These are phyloP conservation scores for Fusarium vanettenii DNA, from an alignment of 2,329 filamentous ascomycete genomes.

Conservation along the genomic window DNA sequence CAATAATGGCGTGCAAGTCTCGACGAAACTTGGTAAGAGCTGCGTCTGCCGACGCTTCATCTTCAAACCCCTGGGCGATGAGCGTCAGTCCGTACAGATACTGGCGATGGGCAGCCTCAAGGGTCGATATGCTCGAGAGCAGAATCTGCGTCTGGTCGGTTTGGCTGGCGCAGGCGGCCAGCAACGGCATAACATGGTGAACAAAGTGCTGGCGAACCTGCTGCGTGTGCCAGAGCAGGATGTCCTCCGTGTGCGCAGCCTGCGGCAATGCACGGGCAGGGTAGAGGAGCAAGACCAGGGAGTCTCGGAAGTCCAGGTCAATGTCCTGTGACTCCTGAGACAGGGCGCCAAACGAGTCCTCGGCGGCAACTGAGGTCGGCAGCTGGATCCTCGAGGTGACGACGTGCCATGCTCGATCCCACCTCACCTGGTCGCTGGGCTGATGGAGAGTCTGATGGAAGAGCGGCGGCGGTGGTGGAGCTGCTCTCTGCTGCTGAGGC, in stretches of 20 bases:
- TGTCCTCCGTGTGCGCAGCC: conserved; percentile 65
- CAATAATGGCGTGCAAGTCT: conserved; percentile 73
- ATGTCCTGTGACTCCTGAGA: conserved; percentile 56
- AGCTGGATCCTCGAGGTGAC: conserved; percentile 69
- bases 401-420: conserved; percentile 71
- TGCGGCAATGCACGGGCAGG: conserved; percentile 59
- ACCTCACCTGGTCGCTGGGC: conserved; percentile 64
- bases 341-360: conserved; percentile 65
- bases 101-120: conserved; percentile 69
- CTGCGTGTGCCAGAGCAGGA: conserved; percentile 70
- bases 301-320: conserved; percentile 61
- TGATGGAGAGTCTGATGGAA: conserved; percentile 39
- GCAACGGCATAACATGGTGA: conserved; percentile 67
- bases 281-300: conserved; percentile 65
- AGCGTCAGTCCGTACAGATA: conserved; percentile 67
- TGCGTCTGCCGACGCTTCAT: conserved; percentile 49
- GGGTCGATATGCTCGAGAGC: conserved; percentile 64
- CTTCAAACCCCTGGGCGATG: conserved; percentile 60
- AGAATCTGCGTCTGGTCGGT: conserved; percentile 60
- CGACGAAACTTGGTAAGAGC: conserved; percentile 64
- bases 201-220: conserved; percentile 72
- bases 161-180: conserved; percentile 60
- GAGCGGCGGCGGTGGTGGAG: conserved; percentile 35
- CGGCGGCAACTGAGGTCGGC: conserved; percentile 64
- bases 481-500: conserved; percentile 29